phyloP scores from a whole-genome alignment of 2,329 filamentous ascomycete genomes.

The Colletotrichum eremochloae region DNA sequence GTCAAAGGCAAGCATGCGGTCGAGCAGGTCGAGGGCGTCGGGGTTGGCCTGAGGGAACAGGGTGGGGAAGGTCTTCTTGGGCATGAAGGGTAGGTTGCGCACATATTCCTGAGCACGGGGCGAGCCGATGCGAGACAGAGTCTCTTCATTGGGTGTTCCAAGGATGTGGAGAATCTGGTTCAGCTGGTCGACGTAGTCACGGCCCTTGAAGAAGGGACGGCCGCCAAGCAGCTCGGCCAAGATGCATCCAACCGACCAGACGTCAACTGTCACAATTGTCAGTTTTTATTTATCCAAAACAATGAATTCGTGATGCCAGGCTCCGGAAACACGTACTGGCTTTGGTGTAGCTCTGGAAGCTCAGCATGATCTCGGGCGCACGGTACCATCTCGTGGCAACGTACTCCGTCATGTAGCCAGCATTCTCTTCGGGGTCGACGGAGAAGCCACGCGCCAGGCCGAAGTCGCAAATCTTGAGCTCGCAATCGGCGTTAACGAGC shows the following conservation, averaged over 20 bases:
- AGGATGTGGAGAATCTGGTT: conserved; percentile 99
- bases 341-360: conserved; percentile 99
- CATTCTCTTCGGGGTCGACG: conserved; percentile 96
- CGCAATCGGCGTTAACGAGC: conserved; percentile 98
- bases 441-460: conserved; percentile 97
- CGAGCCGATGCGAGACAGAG: conserved; percentile 91
- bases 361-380: conserved; percentile 98
- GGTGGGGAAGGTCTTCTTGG: conserved; percentile 88
- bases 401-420: conserved; percentile 99
- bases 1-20: conserved; percentile 98
- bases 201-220: conserved; percentile 98
- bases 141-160: conserved; percentile 96
- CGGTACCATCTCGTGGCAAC: conserved; percentile 96
- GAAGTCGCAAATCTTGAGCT: conserved; percentile 99
- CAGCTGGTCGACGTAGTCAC: conserved; percentile 98
- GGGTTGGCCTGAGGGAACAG: conserved; percentile 97
- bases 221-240: conserved; percentile 95
- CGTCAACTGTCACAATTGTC: conserved; percentile 77
- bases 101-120: conserved; percentile 98
- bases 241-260: conserved; percentile 99
- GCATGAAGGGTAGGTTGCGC: conserved; percentile 94
- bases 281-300: background rate
- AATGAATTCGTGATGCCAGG: background rate
- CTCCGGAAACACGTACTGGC: conserved; percentile 80
- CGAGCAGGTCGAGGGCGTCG: conserved; percentile 92